Percentiles rank a stretch among this genome's conserved stretches.
Conservation (phyloP, 1,284 basidiomycete genomes). For the Apiotrichum gamsii region DNA sequence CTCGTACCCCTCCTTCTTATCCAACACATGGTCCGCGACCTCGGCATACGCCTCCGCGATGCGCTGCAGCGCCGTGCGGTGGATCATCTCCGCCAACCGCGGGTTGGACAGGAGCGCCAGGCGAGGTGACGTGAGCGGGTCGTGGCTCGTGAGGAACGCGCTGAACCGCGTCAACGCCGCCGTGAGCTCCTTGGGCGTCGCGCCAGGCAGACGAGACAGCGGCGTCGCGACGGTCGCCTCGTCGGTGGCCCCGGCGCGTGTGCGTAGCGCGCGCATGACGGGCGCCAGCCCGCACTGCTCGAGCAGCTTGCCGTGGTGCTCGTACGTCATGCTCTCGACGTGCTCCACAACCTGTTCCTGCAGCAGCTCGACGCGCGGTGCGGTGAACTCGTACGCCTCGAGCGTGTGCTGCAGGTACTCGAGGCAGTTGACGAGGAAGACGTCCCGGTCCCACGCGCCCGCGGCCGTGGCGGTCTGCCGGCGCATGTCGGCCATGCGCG, state of each 20-base stretch:
- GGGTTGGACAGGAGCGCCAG: constrained; percentile 66
- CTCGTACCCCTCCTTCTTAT: constrained; percentile 73
- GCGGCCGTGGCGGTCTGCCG: constrained; percentile 11
- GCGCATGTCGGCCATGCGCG: constrained; percentile 59
- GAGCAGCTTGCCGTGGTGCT: constrained; percentile 69
- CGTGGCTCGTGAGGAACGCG: constrained; percentile 47
- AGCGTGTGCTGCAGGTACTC: constrained; percentile 70
- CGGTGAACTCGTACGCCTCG: constrained; percentile 67
- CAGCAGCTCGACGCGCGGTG: constrained; percentile 56
- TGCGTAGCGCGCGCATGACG: constrained; percentile 57
- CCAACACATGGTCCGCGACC: constrained; percentile 67
- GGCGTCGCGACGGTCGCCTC: too few species aligned
- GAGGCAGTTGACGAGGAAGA: constrained; percentile 79
- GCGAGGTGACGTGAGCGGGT: constrained; percentile 54
- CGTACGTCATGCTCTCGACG: constrained; percentile 62
- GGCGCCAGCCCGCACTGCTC: constrained; percentile 66
- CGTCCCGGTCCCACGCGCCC: constrained; percentile 65
- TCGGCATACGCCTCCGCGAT: constrained; percentile 63
- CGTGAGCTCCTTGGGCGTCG: constrained; percentile 43
- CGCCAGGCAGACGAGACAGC: constrained; percentile 43
- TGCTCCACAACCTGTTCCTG: constrained; percentile 59
- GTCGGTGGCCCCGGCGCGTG: too few species aligned
- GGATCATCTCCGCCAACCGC: constrained; percentile 61
- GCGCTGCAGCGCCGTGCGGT: constrained; percentile 63
- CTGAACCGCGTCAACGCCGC: constrained; percentile 44